Conservation (phyloP, 75 land plant species). For the Picea sitchensis region DNA sequence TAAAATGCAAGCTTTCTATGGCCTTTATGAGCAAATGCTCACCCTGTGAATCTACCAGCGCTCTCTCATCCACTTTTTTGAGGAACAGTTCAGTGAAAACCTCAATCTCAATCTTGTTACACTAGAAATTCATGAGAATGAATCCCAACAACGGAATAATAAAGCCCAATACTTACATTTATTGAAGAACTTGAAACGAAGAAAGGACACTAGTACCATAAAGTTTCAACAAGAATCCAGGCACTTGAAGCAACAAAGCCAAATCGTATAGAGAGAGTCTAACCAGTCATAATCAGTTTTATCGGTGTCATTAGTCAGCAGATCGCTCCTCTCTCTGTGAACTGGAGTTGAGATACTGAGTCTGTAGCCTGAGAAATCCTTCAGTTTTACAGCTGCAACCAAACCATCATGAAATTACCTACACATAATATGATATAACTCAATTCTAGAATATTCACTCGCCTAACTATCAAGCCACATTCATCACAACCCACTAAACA, state of each 20-base stretch:
- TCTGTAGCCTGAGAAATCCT: conserved; percentile 42
- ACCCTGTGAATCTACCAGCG: background rate
- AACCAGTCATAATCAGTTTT: conserved; percentile 94
- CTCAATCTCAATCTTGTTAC: background rate
- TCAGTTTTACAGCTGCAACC: conserved; percentile 43
- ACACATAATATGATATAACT: background rate
- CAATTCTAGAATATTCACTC: conserved; percentile 2
- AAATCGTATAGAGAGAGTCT: conserved; percentile 14
- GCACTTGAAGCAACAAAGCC: background rate
- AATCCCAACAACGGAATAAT: background rate
- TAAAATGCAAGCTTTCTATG: background rate
- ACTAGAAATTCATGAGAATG: background rate
- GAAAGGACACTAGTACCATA: background rate
- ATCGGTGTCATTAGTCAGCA: conserved; percentile 61
- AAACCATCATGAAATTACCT: conserved; percentile 4
- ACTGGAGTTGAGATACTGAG: conserved; percentile 46
- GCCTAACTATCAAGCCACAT: background rate
- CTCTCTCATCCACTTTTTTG: background rate
- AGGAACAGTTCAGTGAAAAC: background rate
- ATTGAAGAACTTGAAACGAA: background rate
- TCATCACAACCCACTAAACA: background rate
- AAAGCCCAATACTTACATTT: background rate
- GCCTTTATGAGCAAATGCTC: background rate
- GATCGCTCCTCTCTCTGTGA: conserved; percentile 53
- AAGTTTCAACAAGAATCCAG: background rate